A percentile compares a stretch with the other conserved stretches of the same genome.
phyloP scores from a whole-genome alignment of 345 rosid species.

The Rhizophora apiculata region DNA sequence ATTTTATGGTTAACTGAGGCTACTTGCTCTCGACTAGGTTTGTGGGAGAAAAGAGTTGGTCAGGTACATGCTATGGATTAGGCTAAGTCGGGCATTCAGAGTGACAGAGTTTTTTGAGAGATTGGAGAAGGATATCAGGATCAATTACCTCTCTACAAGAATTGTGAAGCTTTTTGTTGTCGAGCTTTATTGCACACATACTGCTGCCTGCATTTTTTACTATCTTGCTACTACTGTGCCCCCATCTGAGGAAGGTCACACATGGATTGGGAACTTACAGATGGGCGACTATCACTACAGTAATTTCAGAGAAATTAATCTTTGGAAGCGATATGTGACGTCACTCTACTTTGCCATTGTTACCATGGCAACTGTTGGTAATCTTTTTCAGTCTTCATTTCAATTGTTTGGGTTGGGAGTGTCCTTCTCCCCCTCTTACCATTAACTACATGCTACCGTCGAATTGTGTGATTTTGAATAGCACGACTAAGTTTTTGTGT shows the following conservation, averaged over 20 bases:
- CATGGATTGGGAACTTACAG: conserved; percentile 90
- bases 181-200: conserved; percentile 83
- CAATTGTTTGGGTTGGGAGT: too few relatives aligned
- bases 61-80: conserved; percentile 71
- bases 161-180: conserved; percentile 83
- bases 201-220: conserved; percentile 90
- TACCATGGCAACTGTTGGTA: conserved; percentile 94
- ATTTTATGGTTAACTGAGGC: background rate
- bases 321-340: conserved; percentile 67
- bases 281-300: conserved; percentile 65
- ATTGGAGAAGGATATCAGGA: conserved; percentile 78
- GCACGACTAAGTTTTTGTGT: too few relatives aligned
- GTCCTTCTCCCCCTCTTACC: too few relatives aligned
- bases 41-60: conserved; percentile 60
- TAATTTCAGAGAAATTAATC: conserved; percentile 64
- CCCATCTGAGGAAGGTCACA: conserved; percentile 64
- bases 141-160: conserved; percentile 75
- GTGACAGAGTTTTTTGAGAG: conserved; percentile 63
- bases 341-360: conserved; percentile 83
- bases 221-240: conserved; percentile 89
- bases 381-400: background rate
- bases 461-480: too few relatives aligned
- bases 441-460: too few relatives aligned
- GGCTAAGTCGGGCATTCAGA: conserved; percentile 58
- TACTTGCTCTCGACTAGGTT: conserved; percentile 33